Conservation (phyloP, 768 basidiomycete genomes). For the Tylopilus subfusipes region DNA sequence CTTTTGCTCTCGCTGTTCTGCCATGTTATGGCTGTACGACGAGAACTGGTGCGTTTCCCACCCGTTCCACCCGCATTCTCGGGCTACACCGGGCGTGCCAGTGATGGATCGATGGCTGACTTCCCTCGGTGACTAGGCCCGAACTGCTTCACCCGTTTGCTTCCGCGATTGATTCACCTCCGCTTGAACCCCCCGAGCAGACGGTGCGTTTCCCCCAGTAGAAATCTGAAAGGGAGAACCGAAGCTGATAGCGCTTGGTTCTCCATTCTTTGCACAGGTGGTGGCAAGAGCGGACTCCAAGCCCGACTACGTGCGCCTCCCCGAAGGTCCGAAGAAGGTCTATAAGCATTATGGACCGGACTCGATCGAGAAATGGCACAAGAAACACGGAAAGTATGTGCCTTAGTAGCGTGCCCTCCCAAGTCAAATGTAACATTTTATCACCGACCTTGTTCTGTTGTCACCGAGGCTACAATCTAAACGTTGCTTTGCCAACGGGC, state of each 20-base stretch:
- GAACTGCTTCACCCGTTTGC: constrained; percentile 66
- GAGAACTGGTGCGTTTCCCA: constrained; percentile 41
- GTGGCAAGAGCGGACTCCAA: constrained; percentile 48
- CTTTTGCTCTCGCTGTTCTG: constrained; percentile 61
- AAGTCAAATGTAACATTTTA: too few species aligned
- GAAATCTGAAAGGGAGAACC: neutral
- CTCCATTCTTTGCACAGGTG: constrained; percentile 31
- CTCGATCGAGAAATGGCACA: constrained; percentile 61
- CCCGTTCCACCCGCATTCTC: too few species aligned
- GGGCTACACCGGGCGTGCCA: too few species aligned
- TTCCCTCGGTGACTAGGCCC: constrained; percentile 45
- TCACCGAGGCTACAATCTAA: too few species aligned
- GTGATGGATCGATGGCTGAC: too few species aligned
- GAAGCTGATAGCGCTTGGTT: neutral
- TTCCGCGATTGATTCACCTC: constrained; percentile 59
- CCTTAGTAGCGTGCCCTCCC: constrained; percentile 1
- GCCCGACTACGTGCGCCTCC: constrained; percentile 59
- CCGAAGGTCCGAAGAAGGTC: constrained; percentile 50
- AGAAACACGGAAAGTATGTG: constrained; percentile 44
- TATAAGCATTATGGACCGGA: constrained; percentile 43
- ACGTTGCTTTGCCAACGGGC: too few species aligned
- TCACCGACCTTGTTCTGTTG: too few species aligned
- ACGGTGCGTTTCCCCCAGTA: constrained; percentile 37
- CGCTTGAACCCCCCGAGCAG: constrained; percentile 47
- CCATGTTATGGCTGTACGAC: constrained; percentile 68